Percentiles rank a stretch among this genome's conserved stretches.
Conservation (phyloP, 2,329 filamentous ascomycete genomes). For the Pyricularia sp. region DNA sequence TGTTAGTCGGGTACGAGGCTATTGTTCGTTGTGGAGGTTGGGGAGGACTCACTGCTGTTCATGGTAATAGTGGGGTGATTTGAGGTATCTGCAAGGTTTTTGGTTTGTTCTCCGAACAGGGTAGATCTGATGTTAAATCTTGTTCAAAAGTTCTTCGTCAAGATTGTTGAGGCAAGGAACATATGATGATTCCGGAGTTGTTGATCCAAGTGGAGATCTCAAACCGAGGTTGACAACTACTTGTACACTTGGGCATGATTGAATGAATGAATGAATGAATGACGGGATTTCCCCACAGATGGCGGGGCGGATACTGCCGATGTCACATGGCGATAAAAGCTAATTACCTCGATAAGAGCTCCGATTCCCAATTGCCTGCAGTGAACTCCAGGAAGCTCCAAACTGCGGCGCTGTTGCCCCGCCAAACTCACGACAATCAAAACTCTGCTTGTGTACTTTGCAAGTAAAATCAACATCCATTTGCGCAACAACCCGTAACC, state of each 20-base stretch:
- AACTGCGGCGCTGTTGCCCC: not conserved
- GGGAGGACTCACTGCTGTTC: conserved; percentile 10
- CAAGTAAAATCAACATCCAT: not conserved
- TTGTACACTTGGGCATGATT: not conserved
- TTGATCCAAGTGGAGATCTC: not conserved
- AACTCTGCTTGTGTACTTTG: not conserved
- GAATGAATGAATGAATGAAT: not conserved
- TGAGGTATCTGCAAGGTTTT: not conserved
- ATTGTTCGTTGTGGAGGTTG: not conserved
- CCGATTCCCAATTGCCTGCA: not conserved
- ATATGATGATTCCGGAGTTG: not conserved
- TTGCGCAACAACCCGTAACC: not conserved
- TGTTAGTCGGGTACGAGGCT: not conserved
- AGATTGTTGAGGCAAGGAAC: not conserved
- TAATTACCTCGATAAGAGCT: not conserved
- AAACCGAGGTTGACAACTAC: too few species aligned
- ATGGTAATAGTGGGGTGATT: not conserved
- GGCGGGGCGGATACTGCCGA: conserved; percentile 2
- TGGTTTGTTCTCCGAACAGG: not conserved
- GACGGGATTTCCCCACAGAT: not conserved
- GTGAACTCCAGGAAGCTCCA: not conserved
- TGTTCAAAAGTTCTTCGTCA: not conserved
- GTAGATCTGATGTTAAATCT: not conserved
- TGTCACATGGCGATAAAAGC: conserved; percentile 8
- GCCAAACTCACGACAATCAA: not conserved